These are phyloP conservation scores for Lizonia empirigonia DNA, from an alignment of 2,329 filamentous ascomycete species.

Conservation along the genomic window DNA sequence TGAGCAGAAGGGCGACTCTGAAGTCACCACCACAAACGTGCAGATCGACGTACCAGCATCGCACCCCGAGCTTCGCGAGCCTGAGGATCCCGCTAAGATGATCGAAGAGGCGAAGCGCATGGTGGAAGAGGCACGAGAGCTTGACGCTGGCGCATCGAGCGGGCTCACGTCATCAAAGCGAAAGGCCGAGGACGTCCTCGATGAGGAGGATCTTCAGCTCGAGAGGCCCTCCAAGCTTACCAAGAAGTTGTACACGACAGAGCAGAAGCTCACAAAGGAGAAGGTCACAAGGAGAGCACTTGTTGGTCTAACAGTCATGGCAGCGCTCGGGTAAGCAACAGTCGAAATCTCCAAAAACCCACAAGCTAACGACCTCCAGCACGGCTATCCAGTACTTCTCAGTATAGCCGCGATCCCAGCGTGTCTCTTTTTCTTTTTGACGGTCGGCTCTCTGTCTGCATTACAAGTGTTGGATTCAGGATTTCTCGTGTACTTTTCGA, in stretches of 20 bases:
- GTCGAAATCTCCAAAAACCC: not conserved
- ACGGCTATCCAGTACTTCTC: conserved; percentile 15
- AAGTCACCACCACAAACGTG: conserved; percentile 74
- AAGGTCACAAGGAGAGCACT: conserved; percentile 84
- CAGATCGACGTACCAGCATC: conserved; percentile 76
- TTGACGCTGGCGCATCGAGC: conserved; percentile 44
- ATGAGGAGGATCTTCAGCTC: conserved; percentile 54
- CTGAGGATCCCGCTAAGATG: conserved; percentile 81
- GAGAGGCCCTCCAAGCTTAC: conserved; percentile 72
- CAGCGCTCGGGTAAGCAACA: conserved; percentile 83
- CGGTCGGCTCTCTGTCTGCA: conserved; percentile 17
- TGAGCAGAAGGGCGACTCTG: conserved; percentile 62
- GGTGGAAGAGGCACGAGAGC: conserved; percentile 73
- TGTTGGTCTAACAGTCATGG: conserved; percentile 82
- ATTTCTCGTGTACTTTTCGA: conserved; percentile 12
- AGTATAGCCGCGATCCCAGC: not conserved
- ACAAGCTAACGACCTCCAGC: conserved; percentile 1
- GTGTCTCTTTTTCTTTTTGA: conserved; percentile 6
- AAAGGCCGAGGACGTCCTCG: conserved; percentile 64
- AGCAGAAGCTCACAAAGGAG: conserved; percentile 82
- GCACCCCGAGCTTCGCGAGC: conserved; percentile 69
- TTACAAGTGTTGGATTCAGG: conserved; percentile 14
- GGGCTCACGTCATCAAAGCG: conserved; percentile 41
- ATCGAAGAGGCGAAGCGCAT: conserved; percentile 85
- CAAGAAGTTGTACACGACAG: conserved; percentile 66